phyloP scores from a whole-genome alignment of 2,329 filamentous ascomycete genomes.

The Penicillium expansum region DNA sequence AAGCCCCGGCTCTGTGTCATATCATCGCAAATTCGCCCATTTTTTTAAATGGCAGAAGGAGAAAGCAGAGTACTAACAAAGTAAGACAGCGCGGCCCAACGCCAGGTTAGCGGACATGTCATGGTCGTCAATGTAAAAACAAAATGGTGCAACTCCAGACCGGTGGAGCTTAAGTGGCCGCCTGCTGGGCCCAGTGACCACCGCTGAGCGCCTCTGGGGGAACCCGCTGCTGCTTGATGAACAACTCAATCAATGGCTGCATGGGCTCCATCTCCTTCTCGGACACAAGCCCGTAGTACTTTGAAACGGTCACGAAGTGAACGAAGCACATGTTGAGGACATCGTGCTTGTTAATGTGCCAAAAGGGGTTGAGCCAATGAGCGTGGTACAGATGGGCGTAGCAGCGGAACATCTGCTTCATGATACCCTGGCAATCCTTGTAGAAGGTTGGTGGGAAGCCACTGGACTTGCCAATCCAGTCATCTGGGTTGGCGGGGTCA shows the following conservation, averaged over 20 bases:
- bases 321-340: slow-evolving; percentile 85
- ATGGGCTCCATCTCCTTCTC: slow-evolving; percentile 92
- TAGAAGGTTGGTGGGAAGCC: slow-evolving; percentile 91
- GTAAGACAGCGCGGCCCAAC: slow-evolving; percentile 31
- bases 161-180: slow-evolving; percentile 27
- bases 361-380: slow-evolving; percentile 82
- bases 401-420: slow-evolving; percentile 97
- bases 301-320: slow-evolving; percentile 77
- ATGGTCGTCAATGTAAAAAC: slow-evolving; percentile 21
- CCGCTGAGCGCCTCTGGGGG: slow-evolving; percentile 60
- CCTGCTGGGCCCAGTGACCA: slow-evolving; percentile 44
- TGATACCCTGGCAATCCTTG: slow-evolving; percentile 86
- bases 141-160: slow-evolving; percentile 13
- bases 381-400: slow-evolving; percentile 98
- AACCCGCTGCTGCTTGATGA: slow-evolving; percentile 84
- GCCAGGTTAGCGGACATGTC: slow-evolving; percentile 34
- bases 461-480: slow-evolving; percentile 86
- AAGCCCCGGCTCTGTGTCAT: slow-evolving; percentile 24
- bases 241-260: slow-evolving; percentile 89
- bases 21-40: slow-evolving; percentile 23
- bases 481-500: slow-evolving; percentile 52
- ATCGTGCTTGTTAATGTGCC: slow-evolving; percentile 68
- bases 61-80: slow-evolving; percentile 23
- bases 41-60: slow-evolving; percentile 18
- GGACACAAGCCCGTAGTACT: slow-evolving; percentile 77